These are phyloP conservation scores for Cryoendolithus antarcticus DNA, from an alignment of 2,329 filamentous ascomycete species.

Conservation along the genomic window DNA sequence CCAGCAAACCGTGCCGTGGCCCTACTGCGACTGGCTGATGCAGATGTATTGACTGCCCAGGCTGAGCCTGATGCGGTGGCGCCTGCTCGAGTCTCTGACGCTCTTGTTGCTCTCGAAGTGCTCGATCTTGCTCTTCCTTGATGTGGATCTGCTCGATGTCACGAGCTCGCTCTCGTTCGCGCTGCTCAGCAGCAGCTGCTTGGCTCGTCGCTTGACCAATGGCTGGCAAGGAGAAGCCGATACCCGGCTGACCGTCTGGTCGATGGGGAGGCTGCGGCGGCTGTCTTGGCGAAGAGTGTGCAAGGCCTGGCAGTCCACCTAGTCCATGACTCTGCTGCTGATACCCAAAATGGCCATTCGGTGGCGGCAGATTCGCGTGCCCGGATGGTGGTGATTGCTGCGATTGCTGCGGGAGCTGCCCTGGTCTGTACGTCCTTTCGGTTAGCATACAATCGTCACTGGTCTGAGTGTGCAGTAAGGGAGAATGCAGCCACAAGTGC, in stretches of 20 bases:
- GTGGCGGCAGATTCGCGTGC: conserved; percentile 20
- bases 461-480: too few species aligned
- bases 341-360: conserved; percentile 28
- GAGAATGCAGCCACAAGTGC: too few species aligned
- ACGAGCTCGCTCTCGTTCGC: conserved; percentile 37
- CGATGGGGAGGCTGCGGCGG: conserved; percentile 15
- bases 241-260: conserved; percentile 24
- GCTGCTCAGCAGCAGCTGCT: conserved; percentile 26
- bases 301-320: conserved; percentile 32
- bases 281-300: conserved; percentile 31
- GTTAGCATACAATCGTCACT: too few species aligned
- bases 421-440: too few species aligned
- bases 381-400: conserved; percentile 22
- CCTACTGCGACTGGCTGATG: conserved; percentile 77
- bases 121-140: conserved; percentile 49
- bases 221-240: conserved; percentile 32
- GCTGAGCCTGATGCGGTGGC: conserved; percentile 73
- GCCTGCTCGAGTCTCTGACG: conserved; percentile 56
- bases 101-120: conserved; percentile 46
- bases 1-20: conserved; percentile 72
- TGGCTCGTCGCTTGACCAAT: conserved; percentile 33
- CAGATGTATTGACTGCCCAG: conserved; percentile 68
- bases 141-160: conserved; percentile 43
- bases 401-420: conserved; percentile 9
- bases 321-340: conserved; percentile 32